Evolutionary conservation across 2,329 filamentous ascomycete species (phyloP), one percentile per base, ranked within the genome.

Genomic region (Fragosphaeria purpurea): DNA sequence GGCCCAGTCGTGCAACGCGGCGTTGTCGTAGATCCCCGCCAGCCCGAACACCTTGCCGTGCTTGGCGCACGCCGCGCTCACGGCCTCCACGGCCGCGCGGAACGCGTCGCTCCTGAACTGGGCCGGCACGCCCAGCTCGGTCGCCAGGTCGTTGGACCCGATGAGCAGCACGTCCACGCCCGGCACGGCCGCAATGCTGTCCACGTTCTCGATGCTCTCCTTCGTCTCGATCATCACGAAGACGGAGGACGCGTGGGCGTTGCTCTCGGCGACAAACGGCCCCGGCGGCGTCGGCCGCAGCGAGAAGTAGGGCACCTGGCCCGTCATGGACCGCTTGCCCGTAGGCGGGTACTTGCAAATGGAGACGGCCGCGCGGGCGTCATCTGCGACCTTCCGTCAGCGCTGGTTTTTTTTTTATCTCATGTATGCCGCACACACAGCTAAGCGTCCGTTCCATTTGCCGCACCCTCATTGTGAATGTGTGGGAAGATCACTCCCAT

Each of bases 401-500:
- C 35, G 7, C 35, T 37, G 2, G 11, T 2, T 22, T 22, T 22
- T 22, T 22, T 22, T 22, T 22, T 22, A 22, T 22, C 22, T 22
- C 22, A 22, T 22, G 22, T 22, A 22, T 22, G 22, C 22, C 35
- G 35, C 35, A 37, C 11, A 37, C 11, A 37, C 35, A 37, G 22
- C 22, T 37, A 11, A 7, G 11, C 35, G 35, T 37, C 7, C 35
- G 35, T 11, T 37, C 35, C 7, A 37, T 22, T 22, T 22, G 22
- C 7, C 35, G 11, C 35, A 37, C 35, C 35, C 35, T 37, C 35
- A 11, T 37, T 55, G 7, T 55, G 50, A 32, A 62, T 57, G 49
- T 64, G 63, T 0, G 62, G 63, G n/a, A 64, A 61, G 5, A 65
- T 55, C 7, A 64, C 56, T 1, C 61, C 63, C 59, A 61, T 61